These are phyloP conservation scores for Trametes sanguinea DNA, from an alignment of 768 basidiomycete genomes.

Conservation along the genomic window DNA sequence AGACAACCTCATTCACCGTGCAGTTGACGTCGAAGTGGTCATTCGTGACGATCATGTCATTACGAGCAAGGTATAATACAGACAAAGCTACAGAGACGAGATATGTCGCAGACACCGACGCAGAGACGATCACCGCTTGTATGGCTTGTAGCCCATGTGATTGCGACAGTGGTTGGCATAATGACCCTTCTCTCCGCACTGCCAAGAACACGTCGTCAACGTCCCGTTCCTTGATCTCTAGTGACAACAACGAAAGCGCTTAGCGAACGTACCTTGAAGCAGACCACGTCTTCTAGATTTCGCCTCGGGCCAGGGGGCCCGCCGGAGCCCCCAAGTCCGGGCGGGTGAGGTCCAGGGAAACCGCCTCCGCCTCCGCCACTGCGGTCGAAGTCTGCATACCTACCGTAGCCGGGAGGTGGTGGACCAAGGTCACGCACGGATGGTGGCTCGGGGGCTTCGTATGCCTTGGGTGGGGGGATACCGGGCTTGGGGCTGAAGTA, in stretches of 20 bases:
- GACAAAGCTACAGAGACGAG: background rate
- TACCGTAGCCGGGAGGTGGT: conserved; percentile 88
- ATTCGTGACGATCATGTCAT: too few relatives aligned
- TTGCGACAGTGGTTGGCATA: conserved; percentile 95
- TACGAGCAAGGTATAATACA: too few relatives aligned
- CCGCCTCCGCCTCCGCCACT: conserved; percentile 22
- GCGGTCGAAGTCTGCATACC: conserved; percentile 78
- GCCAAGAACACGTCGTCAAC: conserved; percentile 18
- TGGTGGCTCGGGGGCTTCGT: conserved; percentile 75
- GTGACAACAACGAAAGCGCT: background rate
- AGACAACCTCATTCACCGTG: too few relatives aligned
- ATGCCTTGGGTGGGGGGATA: conserved; percentile 68
- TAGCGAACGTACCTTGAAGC: conserved; percentile 69
- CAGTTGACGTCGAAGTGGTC: too few relatives aligned
- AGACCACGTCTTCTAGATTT: conserved; percentile 81
- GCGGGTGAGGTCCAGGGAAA: conserved; percentile 25
- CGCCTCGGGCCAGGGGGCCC: conserved; percentile 50
- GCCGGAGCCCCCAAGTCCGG: conserved; percentile 35
- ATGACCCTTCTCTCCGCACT: conserved; percentile 93
- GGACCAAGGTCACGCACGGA: conserved; percentile 82
- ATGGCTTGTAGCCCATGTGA: conserved; percentile 56
- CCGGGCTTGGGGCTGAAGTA: conserved; percentile 71
- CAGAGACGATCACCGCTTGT: conserved; percentile 19
- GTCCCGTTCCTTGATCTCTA: background rate
- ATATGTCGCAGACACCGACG: background rate